Base-by-base conservation (phyloP, 129 eudicot species). In the Artemisia tridentata region DNA sequence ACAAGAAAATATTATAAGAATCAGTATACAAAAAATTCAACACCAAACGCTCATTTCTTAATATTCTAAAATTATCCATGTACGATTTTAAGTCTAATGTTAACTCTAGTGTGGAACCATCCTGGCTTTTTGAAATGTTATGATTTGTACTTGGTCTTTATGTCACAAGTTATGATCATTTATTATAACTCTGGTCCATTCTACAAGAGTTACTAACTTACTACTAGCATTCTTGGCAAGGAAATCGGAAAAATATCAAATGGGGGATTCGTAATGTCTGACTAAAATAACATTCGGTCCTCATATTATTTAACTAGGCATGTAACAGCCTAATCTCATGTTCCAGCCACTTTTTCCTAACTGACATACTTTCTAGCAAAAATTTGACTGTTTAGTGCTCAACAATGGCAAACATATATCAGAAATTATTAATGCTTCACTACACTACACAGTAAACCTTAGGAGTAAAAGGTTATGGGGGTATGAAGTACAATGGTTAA, bases 331-430 rank as follows among this genome's bases (percentile, higher is more conserved):
- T 18, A 41, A 45, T 57, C 75, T 46, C 47, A 57, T 59, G 46
- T 70, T 70, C 65, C 50, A 70, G 57, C 67, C 12, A 57, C 75
- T 43, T 71, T 45, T 46, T 56, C 18, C 63, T 21, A 58, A 23
- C 27, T 1, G 45, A 9, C 45, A 19, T 48, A 67, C 58, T 67
- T 48, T 67, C 48, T 14, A 20, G 43, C 58, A 48, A 23, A 18
- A 53, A 18, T 19, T 46, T 65, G 52, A 9, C 17, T 31, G 10
- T 7, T 18, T 18, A 55, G 29, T 55, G 61, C 25, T 55, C 20
- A 55, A n/a, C 27, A 55, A 55, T 19, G 27, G 29, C 18, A 55
- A 17, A n/a, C 10, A 55, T 55, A 21, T 55, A 15, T 13, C 7
- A 15, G 7, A 13, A 51, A 13, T 13, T 51, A 51, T 51, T 51